Conservation (phyloP, 1,284 basidiomycete species). For the Limonomyces culmigenus region DNA sequence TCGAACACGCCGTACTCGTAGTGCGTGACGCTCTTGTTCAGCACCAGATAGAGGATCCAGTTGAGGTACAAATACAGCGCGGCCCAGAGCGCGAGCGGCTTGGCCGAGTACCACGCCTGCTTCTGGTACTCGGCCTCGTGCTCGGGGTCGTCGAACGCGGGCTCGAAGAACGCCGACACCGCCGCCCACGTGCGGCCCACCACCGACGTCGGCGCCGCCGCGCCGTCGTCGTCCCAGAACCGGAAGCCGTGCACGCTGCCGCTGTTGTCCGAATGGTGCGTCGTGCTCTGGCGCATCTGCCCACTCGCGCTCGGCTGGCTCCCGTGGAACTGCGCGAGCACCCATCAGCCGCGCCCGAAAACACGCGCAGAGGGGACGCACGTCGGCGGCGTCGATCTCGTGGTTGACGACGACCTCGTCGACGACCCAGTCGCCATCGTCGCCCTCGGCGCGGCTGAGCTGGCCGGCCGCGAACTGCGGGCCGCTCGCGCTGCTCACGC, state of each 20-base stretch:
- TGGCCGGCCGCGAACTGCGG: constrained; percentile 6
- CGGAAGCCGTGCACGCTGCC: constrained; percentile 2
- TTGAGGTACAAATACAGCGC: constrained; percentile 11
- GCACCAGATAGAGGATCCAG: constrained; percentile 13
- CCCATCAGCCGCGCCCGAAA: background rate
- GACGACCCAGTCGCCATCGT: constrained; percentile 6
- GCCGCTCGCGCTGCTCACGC: constrained; percentile 7
- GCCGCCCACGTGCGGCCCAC: background rate
- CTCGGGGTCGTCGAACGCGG: constrained; percentile 9
- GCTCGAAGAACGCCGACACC: constrained; percentile 2
- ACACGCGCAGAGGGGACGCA: background rate
- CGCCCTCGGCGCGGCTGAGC: constrained; percentile 5
- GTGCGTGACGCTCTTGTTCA: constrained; percentile 10
- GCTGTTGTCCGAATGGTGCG: constrained; percentile 4
- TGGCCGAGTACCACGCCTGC: constrained; percentile 12
- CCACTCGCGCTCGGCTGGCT: constrained; percentile 1
- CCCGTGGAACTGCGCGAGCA: background rate
- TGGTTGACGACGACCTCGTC: constrained; percentile 7
- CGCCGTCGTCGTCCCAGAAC: constrained; percentile 5
- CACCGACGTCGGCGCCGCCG: constrained; percentile 6
- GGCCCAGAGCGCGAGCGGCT: constrained; percentile 10
- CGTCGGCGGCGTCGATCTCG: constrained; percentile 1
- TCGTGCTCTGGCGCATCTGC: constrained; percentile 4
- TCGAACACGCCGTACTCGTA: constrained; percentile 6
- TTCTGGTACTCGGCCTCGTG: constrained; percentile 10